These are phyloP conservation scores for Paraphaeosphaeria minitans DNA, from an alignment of 2,329 filamentous ascomycete genomes.

Conservation along the genomic window DNA sequence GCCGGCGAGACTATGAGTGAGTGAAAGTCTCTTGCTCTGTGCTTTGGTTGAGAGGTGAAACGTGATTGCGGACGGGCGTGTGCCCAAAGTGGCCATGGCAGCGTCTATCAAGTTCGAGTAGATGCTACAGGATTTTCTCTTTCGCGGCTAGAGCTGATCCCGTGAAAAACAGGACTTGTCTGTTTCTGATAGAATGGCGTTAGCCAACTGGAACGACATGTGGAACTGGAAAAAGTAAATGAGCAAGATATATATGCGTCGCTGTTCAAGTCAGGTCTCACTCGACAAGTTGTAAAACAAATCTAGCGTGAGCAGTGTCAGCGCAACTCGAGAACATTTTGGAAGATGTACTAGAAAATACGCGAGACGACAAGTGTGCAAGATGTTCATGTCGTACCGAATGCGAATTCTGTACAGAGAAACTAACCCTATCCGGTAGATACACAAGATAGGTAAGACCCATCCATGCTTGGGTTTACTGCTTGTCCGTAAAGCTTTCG, in stretches of 20 bases:
- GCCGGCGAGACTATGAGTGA: background rate
- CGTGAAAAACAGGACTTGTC: too few species aligned
- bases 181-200: too few species aligned
- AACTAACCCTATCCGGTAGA: conserved; percentile 7
- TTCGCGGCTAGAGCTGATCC: too few species aligned
- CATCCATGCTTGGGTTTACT: conserved; percentile 14
- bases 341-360: background rate
- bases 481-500: conserved; percentile 9
- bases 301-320: background rate
- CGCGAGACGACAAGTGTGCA: background rate
- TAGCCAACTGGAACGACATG: too few species aligned
- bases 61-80: background rate
- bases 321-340: background rate
- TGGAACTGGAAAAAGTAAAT: too few species aligned
- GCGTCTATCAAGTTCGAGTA: background rate
- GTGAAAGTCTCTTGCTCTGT: background rate
- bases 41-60: background rate
- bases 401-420: background rate
- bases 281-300: too few species aligned
- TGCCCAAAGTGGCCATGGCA: background rate
- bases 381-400: background rate
- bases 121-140: too few species aligned
- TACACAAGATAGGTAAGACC: conserved; percentile 10
- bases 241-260: too few species aligned
- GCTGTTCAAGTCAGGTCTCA: too few species aligned